Base-by-base conservation (phyloP, 2,329 filamentous ascomycete species). In the Sclerotiophoma versabilis region DNA sequence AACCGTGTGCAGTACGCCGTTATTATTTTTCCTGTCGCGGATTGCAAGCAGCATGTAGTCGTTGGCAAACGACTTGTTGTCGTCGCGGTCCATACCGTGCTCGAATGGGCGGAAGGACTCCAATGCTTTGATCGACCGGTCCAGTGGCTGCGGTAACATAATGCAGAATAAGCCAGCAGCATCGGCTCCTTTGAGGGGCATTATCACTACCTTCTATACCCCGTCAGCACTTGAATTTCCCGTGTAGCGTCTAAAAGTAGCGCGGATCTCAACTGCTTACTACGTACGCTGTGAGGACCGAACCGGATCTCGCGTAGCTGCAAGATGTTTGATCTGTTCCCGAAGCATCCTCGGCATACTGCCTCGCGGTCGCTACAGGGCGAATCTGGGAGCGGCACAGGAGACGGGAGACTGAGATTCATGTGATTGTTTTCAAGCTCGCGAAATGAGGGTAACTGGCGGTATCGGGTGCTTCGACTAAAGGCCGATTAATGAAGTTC, bases 311-410 rank as follows among this genome's bases (percentile, higher is more conserved):
- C 63, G 2, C 43, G 49, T n/a, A 68, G 30, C 23, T 60, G 43
- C n/a, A 69, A 45, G 11, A 61, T 6, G 5, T 5, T 41, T 1
- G 59, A 64, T 9, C 41, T 19, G 2, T 46, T 27, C 14, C 46
- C 42, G 17, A 58, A 38, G 23, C 66, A 70, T 10, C 59, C 63
- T 15, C 63, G 61, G 30, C 63, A 70, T 5, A 62, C 49, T n/a
- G 60, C 64, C 25, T 57, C 19, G 20, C 60, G 57, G 19, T 52
- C 54, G 6, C 46, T 39, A 6, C 41, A 34, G 6, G 38, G 12
- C 3, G 27, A 27, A 5, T 26, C 15, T 7, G 20, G 11, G 11
- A 39, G 15, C 4, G 48, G 33, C 4, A 10, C 12, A 6, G 38
- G 49, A 9, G 1, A 30, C 1, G 41, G 38, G 4, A 34, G n/a